A percentile compares a stretch with the other conserved stretches of the same genome.
These are phyloP conservation scores for Trypanosoma platydactyli DNA, from an alignment of 208 protist species.

Conservation along the genomic window DNA sequence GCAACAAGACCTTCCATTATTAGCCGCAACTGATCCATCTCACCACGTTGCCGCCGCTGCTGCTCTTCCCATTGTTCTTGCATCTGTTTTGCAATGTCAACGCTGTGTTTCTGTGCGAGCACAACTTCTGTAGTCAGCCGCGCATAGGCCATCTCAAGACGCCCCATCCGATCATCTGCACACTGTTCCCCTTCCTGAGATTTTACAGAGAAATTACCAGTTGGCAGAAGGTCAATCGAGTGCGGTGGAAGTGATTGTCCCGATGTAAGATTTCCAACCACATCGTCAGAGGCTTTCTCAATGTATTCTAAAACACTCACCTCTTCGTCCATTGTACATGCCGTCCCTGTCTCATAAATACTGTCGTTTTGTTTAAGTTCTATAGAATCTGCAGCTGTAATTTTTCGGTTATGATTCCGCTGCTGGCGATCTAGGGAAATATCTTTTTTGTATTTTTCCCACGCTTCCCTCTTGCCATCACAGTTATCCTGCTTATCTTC, in stretches of 20 bases:
- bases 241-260: neutral
- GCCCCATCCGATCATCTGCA: slow-evolving; percentile 40
- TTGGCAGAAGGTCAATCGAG: no score
- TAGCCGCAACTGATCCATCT: slow-evolving; percentile 46
- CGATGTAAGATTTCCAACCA: neutral
- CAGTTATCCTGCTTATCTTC: neutral
- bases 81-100: slow-evolving; percentile 26
- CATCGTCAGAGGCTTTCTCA: slow-evolving; percentile 17
- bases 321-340: slow-evolving; percentile 29
- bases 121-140: slow-evolving; percentile 46
- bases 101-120: slow-evolving; percentile 28
- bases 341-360: neutral
- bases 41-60: slow-evolving; percentile 32
- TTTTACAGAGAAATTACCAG: neutral
- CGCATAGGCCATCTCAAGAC: slow-evolving; percentile 59
- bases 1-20: slow-evolving; percentile 46
- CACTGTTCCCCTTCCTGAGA: neutral
- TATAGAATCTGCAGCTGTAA: neutral
- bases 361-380: neutral
- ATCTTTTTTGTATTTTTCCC: neutral
- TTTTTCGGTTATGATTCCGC: neutral
- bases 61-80: slow-evolving; percentile 33
- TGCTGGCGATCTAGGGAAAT: neutral
- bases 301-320: slow-evolving; percentile 33
- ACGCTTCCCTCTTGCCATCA: neutral